Base-by-base conservation (phyloP, 2,329 filamentous ascomycete genomes). In the Aspergillus carbonarius region DNA sequence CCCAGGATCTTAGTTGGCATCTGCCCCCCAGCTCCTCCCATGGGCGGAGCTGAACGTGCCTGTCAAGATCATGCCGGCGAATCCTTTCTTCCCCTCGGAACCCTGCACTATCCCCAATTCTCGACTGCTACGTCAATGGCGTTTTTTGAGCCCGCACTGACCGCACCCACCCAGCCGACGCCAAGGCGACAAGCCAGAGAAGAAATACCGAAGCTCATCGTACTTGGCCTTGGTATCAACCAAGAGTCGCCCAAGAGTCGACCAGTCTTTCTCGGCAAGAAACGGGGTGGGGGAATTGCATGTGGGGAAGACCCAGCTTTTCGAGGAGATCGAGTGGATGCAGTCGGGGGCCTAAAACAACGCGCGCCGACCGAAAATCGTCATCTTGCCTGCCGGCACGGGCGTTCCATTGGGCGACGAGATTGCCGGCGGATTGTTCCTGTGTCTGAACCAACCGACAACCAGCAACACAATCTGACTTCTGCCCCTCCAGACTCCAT, bases 301-400 rank as follows among this genome's bases (percentile, higher is more conserved):
- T 50, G 48, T 50, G 55, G 49, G 47, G 55, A 34, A 52, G 47
- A 54, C 50, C 48, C 47, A 47, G 25, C 37, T 20, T 54, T 54
- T 54, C 18, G 39, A 42, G 51, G 37, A 54, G 51, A 54, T 54
- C 51, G 20, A 54, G 51, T 54, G 51, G 51, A 53, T 48, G 25
- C 51, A 18, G 17, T 40, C 20, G 40, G 12, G 37, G 39, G 55
- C 17, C 56, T 53, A 53, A 46, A 51, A 49, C 40, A 23, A 49
- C 52, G 50, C 55, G 51, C 56, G 32, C 56, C 40, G 34, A 47
- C 39, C 48, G 49, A 53, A 34, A 32, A 61, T 58, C 47, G 32
- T 56, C 59, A 61, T 59, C 46, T 44, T 18, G n/a, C 35, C 9
- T 42, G 23, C n/a, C 53, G 52, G 25, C 37, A 17, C 27, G 6